phyloP scores from a whole-genome alignment of 495 filamentous ascomycete genomes.

The Aspergillus ellipticus region DNA sequence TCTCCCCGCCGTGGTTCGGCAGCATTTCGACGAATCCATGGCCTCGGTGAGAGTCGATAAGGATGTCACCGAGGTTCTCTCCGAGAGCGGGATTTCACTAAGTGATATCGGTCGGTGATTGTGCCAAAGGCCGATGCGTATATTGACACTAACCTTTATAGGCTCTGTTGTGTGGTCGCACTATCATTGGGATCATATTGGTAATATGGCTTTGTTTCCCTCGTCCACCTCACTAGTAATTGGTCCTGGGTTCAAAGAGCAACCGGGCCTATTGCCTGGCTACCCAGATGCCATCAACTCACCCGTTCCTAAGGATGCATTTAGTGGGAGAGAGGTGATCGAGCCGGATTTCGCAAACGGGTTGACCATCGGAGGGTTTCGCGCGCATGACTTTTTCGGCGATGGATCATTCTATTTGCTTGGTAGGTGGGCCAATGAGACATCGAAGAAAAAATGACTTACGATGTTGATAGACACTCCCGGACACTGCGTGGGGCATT shows the following conservation, averaged over 20 bases:
- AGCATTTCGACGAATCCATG: conserved; percentile 14
- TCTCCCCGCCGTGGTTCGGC: conserved; percentile 9
- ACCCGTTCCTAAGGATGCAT: conserved; percentile 7
- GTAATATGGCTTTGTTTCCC: conserved; percentile 29
- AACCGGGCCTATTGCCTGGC: conserved; percentile 23
- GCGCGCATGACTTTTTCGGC: conserved; percentile 49
- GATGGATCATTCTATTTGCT: conserved; percentile 48
- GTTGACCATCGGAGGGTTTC: conserved; percentile 10
- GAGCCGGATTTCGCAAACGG: conserved; percentile 12
- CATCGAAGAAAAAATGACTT: not conserved
- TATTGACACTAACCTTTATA: not conserved
- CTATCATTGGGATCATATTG: conserved; percentile 29
- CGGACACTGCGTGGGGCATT: conserved; percentile 40
- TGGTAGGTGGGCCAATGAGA: not conserved
- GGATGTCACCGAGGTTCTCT: conserved; percentile 27
- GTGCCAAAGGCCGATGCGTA: not conserved
- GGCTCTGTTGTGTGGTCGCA: conserved; percentile 16
- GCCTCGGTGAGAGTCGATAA: conserved; percentile 21
- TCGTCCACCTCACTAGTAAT: conserved; percentile 27
- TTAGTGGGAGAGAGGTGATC: conserved; percentile 3
- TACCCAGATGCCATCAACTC: conserved; percentile 24
- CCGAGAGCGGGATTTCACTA: conserved; percentile 14
- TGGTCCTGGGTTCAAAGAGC: conserved; percentile 29
- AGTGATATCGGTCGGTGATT: conserved; percentile 2
- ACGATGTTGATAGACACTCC: conserved; percentile 21